Percentiles rank a stretch among this genome's conserved stretches.
Conservation (phyloP, 108 stramenopile species). For the Cyclotella cryptica region DNA sequence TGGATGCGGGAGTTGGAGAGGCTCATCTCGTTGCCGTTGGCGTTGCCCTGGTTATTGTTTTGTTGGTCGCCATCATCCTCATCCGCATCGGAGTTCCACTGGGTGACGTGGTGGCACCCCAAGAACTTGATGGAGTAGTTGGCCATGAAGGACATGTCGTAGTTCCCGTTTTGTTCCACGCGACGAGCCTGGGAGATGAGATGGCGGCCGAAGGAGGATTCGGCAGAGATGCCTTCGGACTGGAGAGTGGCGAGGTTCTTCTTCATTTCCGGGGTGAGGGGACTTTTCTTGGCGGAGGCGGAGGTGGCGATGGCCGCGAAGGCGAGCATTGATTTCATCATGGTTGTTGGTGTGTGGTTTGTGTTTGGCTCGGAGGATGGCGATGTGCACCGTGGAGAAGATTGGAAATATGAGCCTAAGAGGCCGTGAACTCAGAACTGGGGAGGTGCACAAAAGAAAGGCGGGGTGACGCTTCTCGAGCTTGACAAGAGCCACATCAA, state of each 20-base stretch:
- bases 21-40: constrained; percentile 56
- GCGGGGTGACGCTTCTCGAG: neutral
- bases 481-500: neutral
- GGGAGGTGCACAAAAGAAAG: neutral
- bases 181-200: constrained; percentile 65
- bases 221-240: constrained; percentile 56
- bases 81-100: constrained; percentile 62
- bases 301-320: constrained; percentile 29
- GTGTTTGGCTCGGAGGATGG: neutral
- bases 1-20: constrained; percentile 59
- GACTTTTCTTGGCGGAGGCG: constrained; percentile 33
- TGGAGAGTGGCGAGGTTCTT: constrained; percentile 44
- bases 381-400: neutral
- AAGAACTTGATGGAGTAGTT: constrained; percentile 86
- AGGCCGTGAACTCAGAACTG: neutral
- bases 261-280: constrained; percentile 39
- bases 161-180: constrained; percentile 31
- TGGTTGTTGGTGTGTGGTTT: neutral
- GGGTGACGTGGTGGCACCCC: constrained; percentile 83
- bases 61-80: constrained; percentile 8
- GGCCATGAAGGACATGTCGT: constrained; percentile 56
- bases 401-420: neutral
- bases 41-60: constrained; percentile 58
- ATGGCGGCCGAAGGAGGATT: constrained; percentile 60
- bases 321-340: constrained; percentile 18